Evolutionary conservation across 1,284 basidiomycete genomes (phyloP).

Genomic region (Boletus smithii): DNA sequence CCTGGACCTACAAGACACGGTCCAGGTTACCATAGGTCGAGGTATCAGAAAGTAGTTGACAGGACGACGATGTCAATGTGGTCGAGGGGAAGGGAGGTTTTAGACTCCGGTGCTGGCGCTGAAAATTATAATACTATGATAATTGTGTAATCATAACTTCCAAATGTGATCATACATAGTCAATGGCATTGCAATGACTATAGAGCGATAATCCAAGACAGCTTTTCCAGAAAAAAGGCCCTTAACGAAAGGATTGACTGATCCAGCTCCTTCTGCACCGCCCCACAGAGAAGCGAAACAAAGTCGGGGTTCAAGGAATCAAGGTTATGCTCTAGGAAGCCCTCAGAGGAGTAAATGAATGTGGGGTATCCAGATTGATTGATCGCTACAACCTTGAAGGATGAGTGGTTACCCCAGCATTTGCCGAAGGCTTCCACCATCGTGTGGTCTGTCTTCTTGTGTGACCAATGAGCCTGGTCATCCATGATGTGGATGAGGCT

Average conservation of each 20-base stretch:
- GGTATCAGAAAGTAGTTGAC: no score
- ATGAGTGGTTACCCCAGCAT: slow-evolving; percentile 90
- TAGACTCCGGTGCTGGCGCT: no score
- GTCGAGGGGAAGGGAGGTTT: no score
- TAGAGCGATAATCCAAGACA: no score
- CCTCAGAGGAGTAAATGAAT: slow-evolving; percentile 91
- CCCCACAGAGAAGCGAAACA: slow-evolving; percentile 79
- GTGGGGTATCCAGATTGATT: slow-evolving; percentile 81
- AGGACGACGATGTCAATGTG: no score
- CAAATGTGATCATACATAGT: no score
- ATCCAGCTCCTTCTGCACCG: slow-evolving; percentile 64
- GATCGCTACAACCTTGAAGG: slow-evolving; percentile 77
- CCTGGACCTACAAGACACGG: no score
- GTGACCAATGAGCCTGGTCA: slow-evolving; percentile 83
- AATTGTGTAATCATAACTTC: no score
- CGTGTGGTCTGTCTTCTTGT: slow-evolving; percentile 89
- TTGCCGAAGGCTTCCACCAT: slow-evolving; percentile 95
- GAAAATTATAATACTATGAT: no score
- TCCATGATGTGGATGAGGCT: slow-evolving; percentile 97
- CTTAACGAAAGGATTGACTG: slow-evolving; percentile 87
- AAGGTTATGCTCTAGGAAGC: slow-evolving; percentile 86
- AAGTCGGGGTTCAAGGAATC: slow-evolving; percentile 93
- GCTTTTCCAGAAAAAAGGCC: no score
- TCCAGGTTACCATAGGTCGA: no score
- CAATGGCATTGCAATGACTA: no score